Conservation (phyloP, 2,329 filamentous ascomycete species). For the Venturiaceae sp. region DNA sequence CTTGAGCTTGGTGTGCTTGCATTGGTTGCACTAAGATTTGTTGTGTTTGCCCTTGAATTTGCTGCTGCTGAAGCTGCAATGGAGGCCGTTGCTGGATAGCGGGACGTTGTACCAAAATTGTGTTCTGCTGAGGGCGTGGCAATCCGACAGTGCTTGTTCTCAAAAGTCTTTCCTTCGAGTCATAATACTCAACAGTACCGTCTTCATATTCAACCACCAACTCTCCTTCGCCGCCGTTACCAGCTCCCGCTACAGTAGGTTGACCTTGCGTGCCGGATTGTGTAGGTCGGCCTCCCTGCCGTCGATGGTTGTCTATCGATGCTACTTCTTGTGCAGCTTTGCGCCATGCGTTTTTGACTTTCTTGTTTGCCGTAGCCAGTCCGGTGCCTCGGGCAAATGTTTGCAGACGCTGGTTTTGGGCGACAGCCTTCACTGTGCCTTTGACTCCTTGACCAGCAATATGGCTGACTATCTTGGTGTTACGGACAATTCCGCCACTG, state of each 20-base stretch:
- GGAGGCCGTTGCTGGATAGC: neutral
- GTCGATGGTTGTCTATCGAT: neutral
- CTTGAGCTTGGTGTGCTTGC: neutral
- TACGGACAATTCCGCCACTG: neutral
- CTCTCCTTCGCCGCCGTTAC: neutral
- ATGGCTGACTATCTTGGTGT: neutral
- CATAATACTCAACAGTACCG: neutral
- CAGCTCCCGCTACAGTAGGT: neutral
- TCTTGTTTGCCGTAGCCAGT: neutral
- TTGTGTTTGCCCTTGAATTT: neutral
- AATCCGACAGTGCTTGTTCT: neutral
- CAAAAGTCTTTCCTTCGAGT: neutral
- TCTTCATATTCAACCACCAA: neutral
- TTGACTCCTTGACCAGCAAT: neutral
- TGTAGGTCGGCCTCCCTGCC: neutral
- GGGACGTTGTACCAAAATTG: neutral
- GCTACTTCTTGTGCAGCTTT: constrained; percentile 11
- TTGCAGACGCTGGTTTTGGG: neutral
- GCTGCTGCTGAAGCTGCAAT: neutral
- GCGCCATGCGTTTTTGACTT: constrained; percentile 1
- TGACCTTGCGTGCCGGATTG: neutral
- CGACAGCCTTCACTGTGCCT: neutral
- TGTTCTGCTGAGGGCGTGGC: neutral
- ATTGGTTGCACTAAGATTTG: neutral
- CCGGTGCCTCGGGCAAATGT: neutral